Base-by-base conservation (phyloP, 495 filamentous ascomycete genomes). In the Geoglossum glabrum region DNA sequence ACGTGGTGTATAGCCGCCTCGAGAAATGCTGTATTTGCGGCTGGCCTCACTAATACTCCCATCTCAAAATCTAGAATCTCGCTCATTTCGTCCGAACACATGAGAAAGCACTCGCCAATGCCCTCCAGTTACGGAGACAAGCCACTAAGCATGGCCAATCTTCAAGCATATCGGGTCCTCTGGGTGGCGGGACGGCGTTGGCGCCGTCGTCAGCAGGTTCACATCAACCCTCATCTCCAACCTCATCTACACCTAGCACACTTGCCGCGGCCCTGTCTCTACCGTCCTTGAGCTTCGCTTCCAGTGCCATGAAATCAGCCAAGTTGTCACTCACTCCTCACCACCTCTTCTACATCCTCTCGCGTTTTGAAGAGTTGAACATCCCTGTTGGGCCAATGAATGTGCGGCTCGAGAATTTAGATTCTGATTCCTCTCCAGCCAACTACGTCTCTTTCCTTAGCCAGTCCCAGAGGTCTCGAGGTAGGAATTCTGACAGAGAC, bases 361-460 rank as follows among this genome's bases (percentile, higher is more conserved):
- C 86, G 57, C 84, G 88, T 56, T 95, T 96, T 68, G 89, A 95
- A 72, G 92, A 96, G 47, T 74, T 95, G 38, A 82, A 82, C 59
- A 87, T 98, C 62, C 71, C 79, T 62, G 87, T 97, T 58, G 92
- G 92, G 43, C 87, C 90, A 13, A 95, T 96, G 92, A 94, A 87
- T 66, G 83, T 98, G 45, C 82, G 92, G 27, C 71, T 97, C 63
- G 92, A 97, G 69, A 97, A 93, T 63, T 81, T 98, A 51, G 87
- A 95, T 67, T 82, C 89, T 57, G 89, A 87, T 61, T 79, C 82
- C 1, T 82, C 85, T 23, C 83, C 88, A 28, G 84, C 86, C 56
- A 88, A 88, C 69, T 98, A 98, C 74, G 92, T 98, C 40, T 98
- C 92, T 17, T 98, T 98, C 69, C 77, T 96, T 49, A 80, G 83